These are phyloP conservation scores for Alternaria solani DNA, from an alignment of 2,329 filamentous ascomycete species.

Conservation along the genomic window DNA sequence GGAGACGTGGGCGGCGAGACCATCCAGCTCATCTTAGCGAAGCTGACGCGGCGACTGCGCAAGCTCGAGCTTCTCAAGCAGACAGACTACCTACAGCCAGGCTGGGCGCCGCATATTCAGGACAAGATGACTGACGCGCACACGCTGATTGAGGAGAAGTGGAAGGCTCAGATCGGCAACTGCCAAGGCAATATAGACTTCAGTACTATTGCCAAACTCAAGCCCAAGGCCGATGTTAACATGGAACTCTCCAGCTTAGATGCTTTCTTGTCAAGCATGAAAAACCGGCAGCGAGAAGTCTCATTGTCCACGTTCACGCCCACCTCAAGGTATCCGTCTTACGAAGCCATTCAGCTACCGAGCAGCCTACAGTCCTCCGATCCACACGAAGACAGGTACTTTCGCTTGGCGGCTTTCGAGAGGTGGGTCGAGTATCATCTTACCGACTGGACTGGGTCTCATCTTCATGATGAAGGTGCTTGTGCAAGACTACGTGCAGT, in stretches of 20 bases:
- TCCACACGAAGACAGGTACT: constrained; percentile 23
- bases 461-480: constrained; percentile 29
- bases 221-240: constrained; percentile 27
- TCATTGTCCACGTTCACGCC: constrained; percentile 21
- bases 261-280: constrained; percentile 21
- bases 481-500: constrained; percentile 31
- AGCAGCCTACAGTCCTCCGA: background rate
- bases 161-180: constrained; percentile 12
- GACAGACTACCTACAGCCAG: background rate
- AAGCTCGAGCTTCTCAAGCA: constrained; percentile 32
- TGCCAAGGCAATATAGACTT: constrained; percentile 9
- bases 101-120: constrained; percentile 13
- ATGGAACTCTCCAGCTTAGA: constrained; percentile 27
- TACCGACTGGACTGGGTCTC: constrained; percentile 48
- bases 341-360: constrained; percentile 18
- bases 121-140: constrained; percentile 12
- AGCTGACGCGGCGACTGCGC: constrained; percentile 32
- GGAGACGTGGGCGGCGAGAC: constrained; percentile 15
- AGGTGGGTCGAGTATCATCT: constrained; percentile 58
- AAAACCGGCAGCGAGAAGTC: constrained; percentile 5
- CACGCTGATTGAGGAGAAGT: constrained; percentile 18
- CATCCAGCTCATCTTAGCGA: constrained; percentile 27
- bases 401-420: constrained; percentile 60
- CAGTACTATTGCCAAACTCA: constrained; percentile 13
- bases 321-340: constrained; percentile 11